A percentile compares a stretch with the other conserved stretches of the same genome.
These are phyloP conservation scores for Davidsoniella eucalypti DNA, from an alignment of 2,329 filamentous ascomycete genomes.

Conservation along the genomic window DNA sequence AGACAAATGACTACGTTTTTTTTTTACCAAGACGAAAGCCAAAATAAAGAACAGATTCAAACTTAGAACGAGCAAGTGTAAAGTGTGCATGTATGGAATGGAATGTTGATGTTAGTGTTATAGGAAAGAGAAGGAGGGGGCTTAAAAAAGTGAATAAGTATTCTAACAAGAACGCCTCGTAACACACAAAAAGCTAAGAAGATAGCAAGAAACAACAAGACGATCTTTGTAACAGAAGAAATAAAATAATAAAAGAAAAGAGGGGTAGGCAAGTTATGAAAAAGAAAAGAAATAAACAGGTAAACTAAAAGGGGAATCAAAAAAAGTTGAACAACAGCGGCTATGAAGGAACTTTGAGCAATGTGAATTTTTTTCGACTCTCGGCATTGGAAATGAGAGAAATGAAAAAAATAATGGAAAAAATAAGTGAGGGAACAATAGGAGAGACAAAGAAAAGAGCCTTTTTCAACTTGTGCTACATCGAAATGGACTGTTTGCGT, in stretches of 20 bases:
- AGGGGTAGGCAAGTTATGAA: background rate
- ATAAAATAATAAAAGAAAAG: background rate
- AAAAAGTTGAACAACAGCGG: background rate
- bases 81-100: too few relatives aligned
- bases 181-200: too few relatives aligned
- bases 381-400: constrained; percentile 1
- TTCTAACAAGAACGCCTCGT: too few relatives aligned
- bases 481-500: background rate
- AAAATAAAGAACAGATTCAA: background rate
- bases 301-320: background rate
- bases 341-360: too few relatives aligned
- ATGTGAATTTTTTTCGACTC: too few relatives aligned
- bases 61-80: background rate
- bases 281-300: background rate
- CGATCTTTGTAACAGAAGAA: background rate
- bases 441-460: constrained; percentile 6
- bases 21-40: background rate
- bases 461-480: background rate
- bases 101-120: too few relatives aligned
- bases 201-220: too few relatives aligned
- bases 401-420: constrained; percentile 10
- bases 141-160: too few relatives aligned
- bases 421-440: constrained; percentile 13
- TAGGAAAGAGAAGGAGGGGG: too few relatives aligned
- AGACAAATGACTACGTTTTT: too few relatives aligned